Percentiles rank a stretch among this genome's conserved stretches.
phyloP scores from a whole-genome alignment of 768 basidiomycete genomes.

The Mrakia hoshinonis region DNA sequence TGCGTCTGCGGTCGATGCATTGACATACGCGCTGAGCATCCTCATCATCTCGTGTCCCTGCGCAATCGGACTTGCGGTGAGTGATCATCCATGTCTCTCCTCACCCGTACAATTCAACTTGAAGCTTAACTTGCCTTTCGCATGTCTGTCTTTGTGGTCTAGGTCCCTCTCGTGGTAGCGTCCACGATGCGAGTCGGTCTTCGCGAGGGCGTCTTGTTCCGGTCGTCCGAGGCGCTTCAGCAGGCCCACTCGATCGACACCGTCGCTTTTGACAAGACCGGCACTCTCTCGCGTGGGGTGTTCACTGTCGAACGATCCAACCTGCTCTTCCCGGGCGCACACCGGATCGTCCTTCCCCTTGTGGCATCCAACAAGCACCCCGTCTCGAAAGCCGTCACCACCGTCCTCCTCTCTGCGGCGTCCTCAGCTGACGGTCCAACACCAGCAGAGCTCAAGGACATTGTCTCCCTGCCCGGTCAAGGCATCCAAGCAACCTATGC shows the following conservation, averaged over 20 bases:
- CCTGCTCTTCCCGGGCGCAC: background rate
- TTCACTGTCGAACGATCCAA: conserved; percentile 6
- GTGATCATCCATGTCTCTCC: background rate
- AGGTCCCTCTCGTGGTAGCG: conserved; percentile 18
- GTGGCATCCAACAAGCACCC: background rate
- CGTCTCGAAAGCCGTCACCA: conserved; percentile 40
- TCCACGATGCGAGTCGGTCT: background rate
- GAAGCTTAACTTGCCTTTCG: background rate
- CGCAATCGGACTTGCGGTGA: conserved; percentile 3
- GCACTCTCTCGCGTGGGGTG: conserved; percentile 17
- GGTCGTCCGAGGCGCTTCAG: conserved; percentile 27
- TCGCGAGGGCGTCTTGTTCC: conserved; percentile 9
- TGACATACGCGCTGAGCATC: conserved; percentile 32
- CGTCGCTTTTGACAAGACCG: conserved; percentile 27
- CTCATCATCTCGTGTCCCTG: conserved; percentile 13
- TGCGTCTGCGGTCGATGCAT: conserved; percentile 40
- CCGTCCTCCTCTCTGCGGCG: conserved; percentile 28
- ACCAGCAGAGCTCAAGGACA: background rate
- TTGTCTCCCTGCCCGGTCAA: conserved; percentile 37
- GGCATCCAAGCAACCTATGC: conserved; percentile 20
- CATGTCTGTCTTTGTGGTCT: background rate
- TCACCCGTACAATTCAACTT: background rate
- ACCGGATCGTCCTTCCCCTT: background rate
- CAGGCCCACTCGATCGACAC: background rate
- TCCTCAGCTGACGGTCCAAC: conserved; percentile 28